Conservation (phyloP, 768 basidiomycete species). For the Xerocomus spinulosus region DNA sequence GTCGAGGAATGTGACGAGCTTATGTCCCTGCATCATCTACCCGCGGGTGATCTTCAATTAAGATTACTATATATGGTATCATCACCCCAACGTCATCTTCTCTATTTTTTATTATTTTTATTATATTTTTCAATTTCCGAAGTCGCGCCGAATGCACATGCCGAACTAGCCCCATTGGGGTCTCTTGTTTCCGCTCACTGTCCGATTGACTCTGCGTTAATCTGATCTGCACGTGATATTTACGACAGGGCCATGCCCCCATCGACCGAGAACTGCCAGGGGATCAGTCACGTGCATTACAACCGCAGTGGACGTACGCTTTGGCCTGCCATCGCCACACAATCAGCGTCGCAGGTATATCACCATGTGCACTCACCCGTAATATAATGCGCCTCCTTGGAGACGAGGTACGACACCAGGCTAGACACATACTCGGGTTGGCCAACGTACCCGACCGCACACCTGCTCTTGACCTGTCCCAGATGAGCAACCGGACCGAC, state of each 20-base stretch:
- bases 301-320: not conserved
- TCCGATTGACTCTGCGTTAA: no score
- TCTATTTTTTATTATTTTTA: no score
- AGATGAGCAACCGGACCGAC: no score
- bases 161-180: no score
- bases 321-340: not conserved
- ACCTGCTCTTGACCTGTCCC: no score
- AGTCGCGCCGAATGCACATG: no score
- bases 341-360: not conserved
- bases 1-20: not conserved
- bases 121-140: not conserved
- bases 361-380: slow-evolving; percentile 18
- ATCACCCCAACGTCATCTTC: no score
- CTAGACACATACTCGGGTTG: slow-evolving; percentile 17
- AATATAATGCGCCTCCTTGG: slow-evolving; percentile 20
- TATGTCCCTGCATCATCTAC: not conserved
- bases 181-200: no score
- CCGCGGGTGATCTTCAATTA: not conserved
- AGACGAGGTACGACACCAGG: slow-evolving; percentile 30
- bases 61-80: not conserved
- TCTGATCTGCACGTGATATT: no score
- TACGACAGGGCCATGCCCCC: slow-evolving; percentile 7
- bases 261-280: slow-evolving; percentile 8
- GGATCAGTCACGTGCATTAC: not conserved
- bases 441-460: no score